Conservation (phyloP, 106 monocot species). For the Alisma plantagoaquatica region DNA sequence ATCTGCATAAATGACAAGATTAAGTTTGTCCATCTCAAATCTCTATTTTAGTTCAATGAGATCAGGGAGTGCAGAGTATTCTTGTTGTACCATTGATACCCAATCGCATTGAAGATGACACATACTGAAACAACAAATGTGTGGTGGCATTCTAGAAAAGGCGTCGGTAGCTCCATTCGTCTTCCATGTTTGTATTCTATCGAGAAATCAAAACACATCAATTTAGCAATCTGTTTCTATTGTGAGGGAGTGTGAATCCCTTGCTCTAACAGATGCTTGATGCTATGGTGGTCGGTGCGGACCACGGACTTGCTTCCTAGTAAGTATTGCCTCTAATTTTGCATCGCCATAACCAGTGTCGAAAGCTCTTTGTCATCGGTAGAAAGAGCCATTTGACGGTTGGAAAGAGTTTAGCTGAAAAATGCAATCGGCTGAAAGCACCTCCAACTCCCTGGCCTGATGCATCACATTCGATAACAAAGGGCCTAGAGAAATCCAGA, state of each 20-base stretch:
- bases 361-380: not conserved
- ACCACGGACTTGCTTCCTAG: not conserved
- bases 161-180: not conserved
- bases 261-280: not conserved
- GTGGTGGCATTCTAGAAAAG: not conserved
- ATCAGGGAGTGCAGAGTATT: not conserved
- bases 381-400: not conserved
- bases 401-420: not conserved
- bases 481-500: not conserved
- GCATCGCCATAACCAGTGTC: not conserved
- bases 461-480: not conserved
- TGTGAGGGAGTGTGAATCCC: not conserved
- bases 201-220: not conserved
- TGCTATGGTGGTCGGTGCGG: not conserved
- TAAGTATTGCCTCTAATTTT: not conserved
- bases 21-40: not conserved
- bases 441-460: not conserved
- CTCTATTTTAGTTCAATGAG: not conserved
- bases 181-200: not conserved
- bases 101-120: no score
- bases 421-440: not conserved
- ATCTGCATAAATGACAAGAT: not conserved
- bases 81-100: not conserved
- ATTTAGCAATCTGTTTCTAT: not conserved
- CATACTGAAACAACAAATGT: no score